Conservation (phyloP, 2,329 filamentous ascomycete genomes). For the Microsporum audouinii region DNA sequence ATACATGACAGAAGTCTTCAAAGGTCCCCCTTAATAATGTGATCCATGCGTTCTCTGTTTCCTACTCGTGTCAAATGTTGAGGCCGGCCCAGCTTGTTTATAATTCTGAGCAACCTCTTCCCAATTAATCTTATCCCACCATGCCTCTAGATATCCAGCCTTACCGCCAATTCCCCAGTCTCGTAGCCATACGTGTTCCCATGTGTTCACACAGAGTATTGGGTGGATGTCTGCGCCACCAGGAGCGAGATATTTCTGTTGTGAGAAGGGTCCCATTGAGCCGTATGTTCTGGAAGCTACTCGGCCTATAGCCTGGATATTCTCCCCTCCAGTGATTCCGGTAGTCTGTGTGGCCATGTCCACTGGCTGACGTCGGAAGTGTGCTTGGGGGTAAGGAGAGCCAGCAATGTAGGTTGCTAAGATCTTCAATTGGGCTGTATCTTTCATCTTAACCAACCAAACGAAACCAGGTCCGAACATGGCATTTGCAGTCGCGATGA, state of each 20-base stretch:
- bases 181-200: constrained; percentile 84
- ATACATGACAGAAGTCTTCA: constrained; percentile 2
- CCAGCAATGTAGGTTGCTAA: constrained; percentile 86
- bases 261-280: constrained; percentile 18
- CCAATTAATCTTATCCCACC: constrained; percentile 91
- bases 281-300: constrained; percentile 16
- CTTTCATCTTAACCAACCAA: constrained; percentile 64
- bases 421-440: constrained; percentile 48
- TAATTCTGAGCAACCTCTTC: constrained; percentile 49
- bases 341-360: constrained; percentile 36
- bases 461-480: constrained; percentile 98
- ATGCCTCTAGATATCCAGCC: constrained; percentile 59
- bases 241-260: constrained; percentile 27
- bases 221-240: constrained; percentile 51
- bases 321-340: constrained; percentile 15
- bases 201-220: constrained; percentile 84
- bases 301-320: constrained; percentile 10
- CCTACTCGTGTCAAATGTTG: not conserved
- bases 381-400: constrained; percentile 72
- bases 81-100: constrained; percentile 8
- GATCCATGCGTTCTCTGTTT: not conserved
- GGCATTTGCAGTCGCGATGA: constrained; percentile 66
- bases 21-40: not conserved
- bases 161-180: constrained; percentile 74
- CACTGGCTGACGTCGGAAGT: constrained; percentile 57